Conservation (phyloP, 768 basidiomycete genomes). For the Tremella yokohamensis region DNA sequence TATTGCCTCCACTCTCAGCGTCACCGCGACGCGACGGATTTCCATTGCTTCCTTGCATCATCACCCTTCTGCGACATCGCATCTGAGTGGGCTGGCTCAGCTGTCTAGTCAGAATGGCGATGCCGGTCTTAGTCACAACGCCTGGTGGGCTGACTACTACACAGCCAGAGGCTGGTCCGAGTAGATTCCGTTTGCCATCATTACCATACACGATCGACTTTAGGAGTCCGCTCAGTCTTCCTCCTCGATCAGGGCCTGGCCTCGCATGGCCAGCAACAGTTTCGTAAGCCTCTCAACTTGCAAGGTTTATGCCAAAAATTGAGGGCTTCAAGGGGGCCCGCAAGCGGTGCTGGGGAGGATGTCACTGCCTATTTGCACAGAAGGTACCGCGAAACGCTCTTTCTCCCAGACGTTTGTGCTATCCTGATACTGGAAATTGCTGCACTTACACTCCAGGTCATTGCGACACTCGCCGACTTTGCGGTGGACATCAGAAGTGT, state of each 20-base stretch:
- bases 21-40: too few species aligned
- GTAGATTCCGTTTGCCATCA: neutral
- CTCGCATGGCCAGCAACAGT: neutral
- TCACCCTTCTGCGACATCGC: too few species aligned
- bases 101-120: too few species aligned
- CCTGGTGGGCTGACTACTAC: too few species aligned
- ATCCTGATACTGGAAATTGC: too few species aligned
- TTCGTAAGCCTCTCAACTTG: too few species aligned
- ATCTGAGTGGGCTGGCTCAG: too few species aligned
- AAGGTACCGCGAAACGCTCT: conserved; percentile 6
- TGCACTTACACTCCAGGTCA: too few species aligned
- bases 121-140: too few species aligned
- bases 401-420: conserved; percentile 1
- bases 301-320: too few species aligned
- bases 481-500: neutral
- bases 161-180: neutral
- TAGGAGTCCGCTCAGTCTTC: neutral
- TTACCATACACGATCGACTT: neutral
- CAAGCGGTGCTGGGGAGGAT: neutral
- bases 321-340: neutral
- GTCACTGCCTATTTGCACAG: neutral
- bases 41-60: too few species aligned
- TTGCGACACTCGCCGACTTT: conserved; percentile 2
- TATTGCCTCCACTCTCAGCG: too few species aligned
- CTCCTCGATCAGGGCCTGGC: neutral